Base-by-base conservation (phyloP, 2,329 filamentous ascomycete species). In the Apiospora marii region DNA sequence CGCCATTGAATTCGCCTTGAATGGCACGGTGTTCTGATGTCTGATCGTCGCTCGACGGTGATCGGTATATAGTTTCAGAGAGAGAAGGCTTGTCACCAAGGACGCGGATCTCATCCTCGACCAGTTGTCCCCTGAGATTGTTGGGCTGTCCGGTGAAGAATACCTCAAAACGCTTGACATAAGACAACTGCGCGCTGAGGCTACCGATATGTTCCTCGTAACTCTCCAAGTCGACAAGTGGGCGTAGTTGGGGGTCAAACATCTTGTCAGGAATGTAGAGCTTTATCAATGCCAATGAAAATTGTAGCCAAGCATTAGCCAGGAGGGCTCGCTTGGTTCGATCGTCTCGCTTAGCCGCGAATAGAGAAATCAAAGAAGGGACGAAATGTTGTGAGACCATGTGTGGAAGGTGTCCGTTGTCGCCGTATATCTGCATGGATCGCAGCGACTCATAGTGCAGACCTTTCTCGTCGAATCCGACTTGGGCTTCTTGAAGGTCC, bases 211-310 rank as follows among this genome's bases (percentile, higher is more conserved):
- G 86, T 72, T 91, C 85, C 61, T 85, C 80, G 71, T 88, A 86
- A 70, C 88, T 89, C 61, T 87, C 84, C 27, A 90, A 88, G 76
- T 94, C 92, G 24, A 98, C 88, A 70, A 89, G 85, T 6, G 90
- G 89, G 70, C 88, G 86, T 72, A 92, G 85, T 73, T 92, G 89
- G 1, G 96, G 96, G 81, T 99, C 96, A 78, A 96, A 96, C 4
- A 93, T 89, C 76, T 92, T 92, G 81, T 97, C 92, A 0, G 97
- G 95, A 2, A 98, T 91, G 79, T 96, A 98, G 2, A 98, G 86
- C 74, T 89, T 89, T 68, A 98, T 86, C 51, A 92, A 90, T 22
- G 92, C 92, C 27, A 95, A 83, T 1, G 94, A 92, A 73, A 98
- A 91, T 69, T 92, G 87, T 41, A 95, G 87, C 90, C 95, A 96